phyloP scores from a whole-genome alignment of 2,329 filamentous ascomycete species.

The Diplodia sapinea region DNA sequence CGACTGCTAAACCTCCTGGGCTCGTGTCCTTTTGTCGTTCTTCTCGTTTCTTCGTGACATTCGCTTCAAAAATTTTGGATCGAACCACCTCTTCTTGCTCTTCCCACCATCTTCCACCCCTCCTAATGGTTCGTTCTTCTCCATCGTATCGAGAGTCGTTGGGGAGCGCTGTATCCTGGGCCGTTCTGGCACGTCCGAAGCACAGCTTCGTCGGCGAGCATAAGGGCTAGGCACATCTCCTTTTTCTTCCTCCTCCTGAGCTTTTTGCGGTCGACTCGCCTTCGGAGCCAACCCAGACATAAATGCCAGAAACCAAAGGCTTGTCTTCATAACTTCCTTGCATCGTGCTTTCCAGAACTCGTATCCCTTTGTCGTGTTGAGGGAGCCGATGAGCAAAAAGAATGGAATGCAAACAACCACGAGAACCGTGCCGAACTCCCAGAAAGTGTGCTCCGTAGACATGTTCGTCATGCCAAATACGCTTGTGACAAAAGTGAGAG shows the following conservation, averaged over 20 bases:
- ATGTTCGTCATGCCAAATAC: constrained; percentile 62
- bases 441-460: constrained; percentile 44
- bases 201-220: background rate
- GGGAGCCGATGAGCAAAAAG: constrained; percentile 53
- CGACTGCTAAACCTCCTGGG: constrained; percentile 17
- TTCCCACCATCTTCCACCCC: background rate
- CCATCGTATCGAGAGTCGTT: background rate
- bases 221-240: background rate
- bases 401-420: constrained; percentile 53
- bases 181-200: background rate
- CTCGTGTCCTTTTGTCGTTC: background rate
- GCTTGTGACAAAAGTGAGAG: constrained; percentile 66
- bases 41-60: constrained; percentile 22
- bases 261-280: constrained; percentile 4
- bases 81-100: constrained; percentile 9
- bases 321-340: constrained; percentile 32
- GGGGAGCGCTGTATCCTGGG: constrained; percentile 6
- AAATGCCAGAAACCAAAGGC: constrained; percentile 25
- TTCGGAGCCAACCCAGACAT: constrained; percentile 15
- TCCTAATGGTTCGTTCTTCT: constrained; percentile 1
- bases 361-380: constrained; percentile 51
- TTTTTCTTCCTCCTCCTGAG: background rate
- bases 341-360: constrained; percentile 41
- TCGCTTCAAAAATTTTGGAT: background rate
- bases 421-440: constrained; percentile 51